These are phyloP conservation scores for Cordyceps cateniannulata DNA, from an alignment of 2,329 filamentous ascomycete genomes.

Conservation along the genomic window DNA sequence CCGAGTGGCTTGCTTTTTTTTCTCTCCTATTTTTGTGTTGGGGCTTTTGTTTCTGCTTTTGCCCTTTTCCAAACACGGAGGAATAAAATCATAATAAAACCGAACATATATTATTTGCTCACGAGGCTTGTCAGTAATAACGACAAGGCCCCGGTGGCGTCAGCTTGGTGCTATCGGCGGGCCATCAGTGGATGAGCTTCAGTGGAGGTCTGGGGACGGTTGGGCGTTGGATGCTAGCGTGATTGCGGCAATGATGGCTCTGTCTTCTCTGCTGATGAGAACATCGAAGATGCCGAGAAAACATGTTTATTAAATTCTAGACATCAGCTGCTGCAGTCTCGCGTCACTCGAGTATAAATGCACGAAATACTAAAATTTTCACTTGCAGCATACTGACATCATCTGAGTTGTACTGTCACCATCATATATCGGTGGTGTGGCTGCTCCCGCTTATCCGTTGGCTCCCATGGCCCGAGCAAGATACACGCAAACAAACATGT, in stretches of 20 bases:
- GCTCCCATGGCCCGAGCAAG: not conserved
- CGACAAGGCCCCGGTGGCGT: not conserved
- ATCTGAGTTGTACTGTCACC: not conserved
- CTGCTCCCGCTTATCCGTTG: slow-evolving; percentile 7
- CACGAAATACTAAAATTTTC: not conserved
- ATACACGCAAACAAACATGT: not conserved
- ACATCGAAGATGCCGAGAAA: too few relatives aligned
- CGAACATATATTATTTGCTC: not conserved
- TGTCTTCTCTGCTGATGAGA: not conserved
- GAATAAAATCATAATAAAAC: not conserved
- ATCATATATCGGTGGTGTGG: not conserved
- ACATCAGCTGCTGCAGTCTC: not conserved
- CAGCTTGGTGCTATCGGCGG: not conserved
- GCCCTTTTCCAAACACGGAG: not conserved
- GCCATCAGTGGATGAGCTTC: not conserved
- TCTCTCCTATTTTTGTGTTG: too few relatives aligned
- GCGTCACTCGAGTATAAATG: not conserved
- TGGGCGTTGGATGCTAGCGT: not conserved
- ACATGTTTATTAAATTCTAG: too few relatives aligned
- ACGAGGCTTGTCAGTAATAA: not conserved
- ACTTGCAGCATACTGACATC: too few relatives aligned
- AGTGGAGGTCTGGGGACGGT: not conserved
- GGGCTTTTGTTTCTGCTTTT: not conserved
- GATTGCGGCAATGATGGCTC: not conserved
- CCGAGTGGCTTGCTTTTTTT: slow-evolving; percentile 2